Evolutionary conservation across 495 filamentous ascomycete genomes (phyloP), one percentile per base, ranked within the genome.

Genomic region (Neurospora cerealis): DNA sequence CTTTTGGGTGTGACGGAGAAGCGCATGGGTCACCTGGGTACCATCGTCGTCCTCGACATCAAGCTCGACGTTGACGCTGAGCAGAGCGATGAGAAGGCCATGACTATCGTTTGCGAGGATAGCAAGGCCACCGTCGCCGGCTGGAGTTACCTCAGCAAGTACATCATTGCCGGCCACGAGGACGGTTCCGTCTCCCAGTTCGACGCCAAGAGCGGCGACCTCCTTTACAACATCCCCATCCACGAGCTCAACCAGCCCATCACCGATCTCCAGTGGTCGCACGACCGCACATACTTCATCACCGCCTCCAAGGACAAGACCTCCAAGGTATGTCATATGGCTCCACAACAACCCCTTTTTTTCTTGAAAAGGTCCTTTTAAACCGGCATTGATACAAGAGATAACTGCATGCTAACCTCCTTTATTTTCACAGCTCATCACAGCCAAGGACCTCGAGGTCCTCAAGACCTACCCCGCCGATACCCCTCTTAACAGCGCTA

Each of bases 231-330:
- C 81, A 85, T 90, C 79, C 88, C 90, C 75, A 91, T 89, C 73
- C 95, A 97, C 86, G 93, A 97, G 82, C 86, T 89, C 69, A 93
- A 94, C 84, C 86, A 87, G 82, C 89, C 88, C 81, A 93, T 99
- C 77, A 97, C 92, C 75, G 96, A 99, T 81, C 89, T 99, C 66
- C 96, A 99, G 83, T 97, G 95, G 92, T 90, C 93, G 48, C 85
- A 88, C 37, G 96, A 99, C 86, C 89, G 96, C 75, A 97, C 96
- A 75, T 96, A 97, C 85, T 98, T 98, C 84, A 94, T 99, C 85
- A 98, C 96, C 69, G 90, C 95, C 72, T 97, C 92, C 74, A 98
- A 98, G 83, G 96, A 99, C 87, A 98, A 98, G 87, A 92, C 92
- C 71, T 93, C 96, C 73, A 97, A 96, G 88, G 92, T 94, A 86